Conservation (phyloP, 140 eudicot species). For the Eryngium alpinum region DNA sequence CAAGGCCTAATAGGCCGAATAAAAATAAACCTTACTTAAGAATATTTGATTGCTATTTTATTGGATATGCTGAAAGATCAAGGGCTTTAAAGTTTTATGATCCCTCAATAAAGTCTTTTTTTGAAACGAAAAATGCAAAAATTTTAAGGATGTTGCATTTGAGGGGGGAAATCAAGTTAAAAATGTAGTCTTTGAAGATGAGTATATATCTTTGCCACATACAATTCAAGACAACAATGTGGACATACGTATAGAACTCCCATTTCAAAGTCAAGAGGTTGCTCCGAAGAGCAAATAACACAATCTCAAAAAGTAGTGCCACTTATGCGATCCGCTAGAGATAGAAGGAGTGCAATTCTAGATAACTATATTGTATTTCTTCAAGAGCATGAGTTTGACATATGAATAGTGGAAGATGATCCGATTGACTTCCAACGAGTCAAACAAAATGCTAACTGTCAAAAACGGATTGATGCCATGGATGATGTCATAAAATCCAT, state of each 20-base stretch:
- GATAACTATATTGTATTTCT: not conserved
- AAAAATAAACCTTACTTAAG: not conserved
- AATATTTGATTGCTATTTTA: not conserved
- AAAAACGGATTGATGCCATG: not conserved
- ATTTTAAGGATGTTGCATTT: not conserved
- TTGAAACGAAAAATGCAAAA: too few species aligned
- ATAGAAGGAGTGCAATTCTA: too few species aligned
- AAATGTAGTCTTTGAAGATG: not conserved
- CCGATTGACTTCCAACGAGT: not conserved
- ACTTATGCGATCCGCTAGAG: not conserved
- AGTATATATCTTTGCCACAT: not conserved
- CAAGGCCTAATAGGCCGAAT: not conserved
- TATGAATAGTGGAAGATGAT: not conserved
- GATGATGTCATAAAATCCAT: not conserved
- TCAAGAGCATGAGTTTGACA: not conserved
- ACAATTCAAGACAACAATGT: too few species aligned
- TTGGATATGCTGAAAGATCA: not conserved
- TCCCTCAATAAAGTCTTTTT: too few species aligned
- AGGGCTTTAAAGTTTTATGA: too few species aligned
- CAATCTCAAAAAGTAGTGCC: not conserved
- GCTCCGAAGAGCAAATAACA: too few species aligned
- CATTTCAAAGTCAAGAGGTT: too few species aligned
- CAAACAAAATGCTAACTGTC: not conserved
- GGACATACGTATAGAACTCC: too few species aligned
- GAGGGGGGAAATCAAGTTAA: not conserved